Evolutionary conservation across 164 flowering plant species (phyloP), one percentile per base, ranked within the genome.

Genomic region (Kingdonia uniflora): DNA sequence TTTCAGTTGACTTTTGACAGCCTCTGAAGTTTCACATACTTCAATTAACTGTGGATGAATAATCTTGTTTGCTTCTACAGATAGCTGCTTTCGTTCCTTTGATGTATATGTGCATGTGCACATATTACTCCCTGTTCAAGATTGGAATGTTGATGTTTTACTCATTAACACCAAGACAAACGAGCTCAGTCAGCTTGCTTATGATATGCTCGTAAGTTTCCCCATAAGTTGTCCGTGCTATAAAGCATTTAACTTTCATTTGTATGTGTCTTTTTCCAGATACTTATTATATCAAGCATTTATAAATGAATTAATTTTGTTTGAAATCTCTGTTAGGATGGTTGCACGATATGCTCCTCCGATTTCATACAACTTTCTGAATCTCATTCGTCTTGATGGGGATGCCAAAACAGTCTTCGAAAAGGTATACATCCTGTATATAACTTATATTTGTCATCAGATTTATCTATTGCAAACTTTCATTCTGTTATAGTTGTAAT

Each of bases 331-430:
- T 74, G 13, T 35, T 65, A 94, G 99, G 75, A 88, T 89, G 99
- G 86, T 94, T 68, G 99, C 99, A 41, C 83, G 99, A 22, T 94
- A 94, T 71, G 97, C 99, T 5, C 89, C 99, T 58, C 97, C 99
- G 52, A 76, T 94, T 68, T 94, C 95, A 40, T 94, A 82, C 82
- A 94, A 94, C 76, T 94, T 78, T 72, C 79, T 94, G 54, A 89
- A 86, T 71, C 87, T 89, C 64, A 85, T 94, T 68, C 73, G 73
- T 54, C 89, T 88, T 64, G 74, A 51, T 16, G 69, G 62, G 14
- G 42, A 68, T 29, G 35, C 35, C 57, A 65, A 68, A 62, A 94
- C 99, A 37, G 63, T 79, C 23, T 94, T 84, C 67, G 97, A 89
- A 65, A 66, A 75, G 97, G 99, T 89, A 58, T 58, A 59, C 24